Base-by-base conservation (phyloP, 805 yeast genomes). In the Spathaspora sp. region DNA sequence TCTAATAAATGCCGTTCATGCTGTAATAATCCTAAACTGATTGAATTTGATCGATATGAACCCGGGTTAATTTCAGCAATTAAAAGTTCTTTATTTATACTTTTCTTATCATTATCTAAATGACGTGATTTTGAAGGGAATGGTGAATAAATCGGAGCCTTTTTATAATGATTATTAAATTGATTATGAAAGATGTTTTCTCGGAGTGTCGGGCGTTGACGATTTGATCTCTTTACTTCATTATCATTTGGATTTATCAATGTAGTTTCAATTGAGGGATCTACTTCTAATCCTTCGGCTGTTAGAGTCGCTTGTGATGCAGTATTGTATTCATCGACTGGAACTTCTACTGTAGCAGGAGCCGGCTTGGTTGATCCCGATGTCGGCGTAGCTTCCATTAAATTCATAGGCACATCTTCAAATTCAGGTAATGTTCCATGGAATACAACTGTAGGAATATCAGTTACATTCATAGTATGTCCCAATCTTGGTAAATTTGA, bases 131-230 rank as follows among this genome's bases (percentile, higher is more conserved):
- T n/a, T 38, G 65, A 61, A 1, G 77, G 77, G 52, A 75, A 72
- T 16, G 79, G 76, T n/a, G 61, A 59, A 31, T 60, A 55, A 6
- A 62, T 57, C n/a, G 72, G 75, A 62, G 86, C 75, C 50, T 75
- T 77, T 47, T 68, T 68, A 59, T 78, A 78, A 55, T 79, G 83
- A 53, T 78, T 79, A 42, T 69, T 72, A 63, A 64, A 76, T 42
- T 61, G 65, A 54, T 60, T 56, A 48, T 66, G 55, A 29, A 52
- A 54, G 42, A 54, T 49, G 17, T 53, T 59, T 14, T 28, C 47
- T 7, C 38, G 47, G 4, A 44, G n/a, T n/a, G n/a, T n/a, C n/a
- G n/a, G 47, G 9, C 47, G 47, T 12, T 17, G 35, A 4, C 11
- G 8, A 11, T 8, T 7, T 14, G 3, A 3, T n/a, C 9, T 7